A percentile compares a stretch with the other conserved stretches of the same genome.
Evolutionary conservation across 2,329 filamentous ascomycete species (phyloP).

Genomic region (Colletotrichum somersetense): DNA sequence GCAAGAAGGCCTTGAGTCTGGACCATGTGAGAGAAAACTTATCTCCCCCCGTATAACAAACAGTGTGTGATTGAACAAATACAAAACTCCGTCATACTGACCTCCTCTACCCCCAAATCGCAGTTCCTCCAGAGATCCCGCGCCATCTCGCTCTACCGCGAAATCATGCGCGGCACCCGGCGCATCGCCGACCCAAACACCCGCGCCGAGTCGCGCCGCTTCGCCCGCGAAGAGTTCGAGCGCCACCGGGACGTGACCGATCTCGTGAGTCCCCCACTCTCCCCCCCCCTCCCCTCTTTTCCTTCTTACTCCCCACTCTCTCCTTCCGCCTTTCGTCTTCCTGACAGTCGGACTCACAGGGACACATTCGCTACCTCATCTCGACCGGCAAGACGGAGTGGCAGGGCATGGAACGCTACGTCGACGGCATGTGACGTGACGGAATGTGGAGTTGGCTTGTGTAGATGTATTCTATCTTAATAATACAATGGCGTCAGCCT

Average conservation of each 20-base stretch:
- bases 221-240: conserved; percentile 72
- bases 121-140: conserved; percentile 71
- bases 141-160: conserved; percentile 69
- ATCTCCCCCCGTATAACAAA: not conserved
- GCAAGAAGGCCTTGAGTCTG: conserved; percentile 62
- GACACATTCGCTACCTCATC: conserved; percentile 72
- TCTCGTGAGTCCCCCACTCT: conserved; percentile 56
- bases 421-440: conserved; percentile 58
- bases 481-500: conserved; percentile 15
- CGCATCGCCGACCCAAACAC: conserved; percentile 64
- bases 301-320: not conserved
- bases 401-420: conserved; percentile 72
- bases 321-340: not conserved
- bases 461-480: conserved; percentile 19
- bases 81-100: too few relatives aligned
- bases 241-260: conserved; percentile 69
- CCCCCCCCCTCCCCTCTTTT: not conserved
- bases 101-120: not conserved
- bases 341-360: conserved; percentile 50
- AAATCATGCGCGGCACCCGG: conserved; percentile 66
- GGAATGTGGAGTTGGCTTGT: conserved; percentile 2
- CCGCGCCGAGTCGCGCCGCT: conserved; percentile 67
- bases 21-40: conserved; percentile 64
- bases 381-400: conserved; percentile 76
- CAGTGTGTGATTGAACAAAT: too few relatives aligned